Percentiles rank a stretch among this genome's conserved stretches.
phyloP scores from a whole-genome alignment of 208 protist species.

The Trichomonas gallinae region DNA sequence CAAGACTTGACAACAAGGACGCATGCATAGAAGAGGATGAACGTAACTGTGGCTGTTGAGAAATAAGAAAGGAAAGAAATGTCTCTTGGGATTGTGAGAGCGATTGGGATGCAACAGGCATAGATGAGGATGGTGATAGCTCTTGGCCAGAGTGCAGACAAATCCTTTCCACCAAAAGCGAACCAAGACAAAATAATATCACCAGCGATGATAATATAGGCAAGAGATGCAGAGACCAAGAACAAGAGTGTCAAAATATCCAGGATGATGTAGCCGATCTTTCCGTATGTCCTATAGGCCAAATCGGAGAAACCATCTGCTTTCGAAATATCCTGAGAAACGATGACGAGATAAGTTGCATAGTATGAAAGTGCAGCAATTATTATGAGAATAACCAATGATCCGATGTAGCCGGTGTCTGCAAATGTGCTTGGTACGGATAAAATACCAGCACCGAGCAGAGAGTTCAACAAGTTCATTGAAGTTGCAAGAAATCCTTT shows the following conservation, averaged over 20 bases:
- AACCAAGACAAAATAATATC: background rate
- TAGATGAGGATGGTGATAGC: background rate
- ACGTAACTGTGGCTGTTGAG: background rate
- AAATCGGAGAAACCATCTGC: background rate
- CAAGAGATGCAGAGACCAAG: background rate
- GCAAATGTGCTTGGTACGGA: background rate
- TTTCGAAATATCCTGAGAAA: background rate
- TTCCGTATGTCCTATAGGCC: background rate
- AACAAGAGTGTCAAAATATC: background rate
- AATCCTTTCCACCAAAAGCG: background rate
- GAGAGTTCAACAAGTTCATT: background rate
- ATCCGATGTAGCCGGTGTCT: background rate
- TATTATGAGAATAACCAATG: background rate
- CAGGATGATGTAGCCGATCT: background rate
- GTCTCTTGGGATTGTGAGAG: background rate
- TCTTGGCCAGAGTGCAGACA: background rate
- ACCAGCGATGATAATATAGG: background rate
- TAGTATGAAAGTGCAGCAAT: background rate
- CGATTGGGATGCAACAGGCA: background rate
- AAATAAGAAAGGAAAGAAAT: background rate
- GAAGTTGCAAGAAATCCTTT: background rate
- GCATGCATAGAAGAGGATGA: background rate
- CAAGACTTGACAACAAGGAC: background rate
- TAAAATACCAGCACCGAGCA: constrained; percentile 2
- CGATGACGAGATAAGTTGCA: background rate